Percentiles rank a stretch among this genome's conserved stretches.
phyloP scores from a whole-genome alignment of 2,329 filamentous ascomycete genomes.

The Neonectria sp. region DNA sequence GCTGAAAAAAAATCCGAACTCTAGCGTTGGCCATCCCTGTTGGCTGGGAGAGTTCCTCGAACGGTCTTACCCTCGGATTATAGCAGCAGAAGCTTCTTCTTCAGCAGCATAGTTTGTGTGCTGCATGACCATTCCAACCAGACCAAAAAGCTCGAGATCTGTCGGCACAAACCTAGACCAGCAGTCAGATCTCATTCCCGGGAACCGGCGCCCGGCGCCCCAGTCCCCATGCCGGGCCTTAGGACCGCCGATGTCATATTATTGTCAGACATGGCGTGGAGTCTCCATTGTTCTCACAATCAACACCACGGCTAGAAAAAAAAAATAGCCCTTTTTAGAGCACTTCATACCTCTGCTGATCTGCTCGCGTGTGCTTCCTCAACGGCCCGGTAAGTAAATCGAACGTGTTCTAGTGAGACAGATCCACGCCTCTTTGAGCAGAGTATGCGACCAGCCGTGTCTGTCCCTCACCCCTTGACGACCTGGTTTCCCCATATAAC shows the following conservation, averaged over 20 bases:
- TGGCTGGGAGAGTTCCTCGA: conserved; percentile 6
- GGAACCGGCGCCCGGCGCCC: conserved; percentile 2
- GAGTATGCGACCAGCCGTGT: neutral
- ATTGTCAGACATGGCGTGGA: conserved; percentile 38
- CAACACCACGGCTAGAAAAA: conserved; percentile 4
- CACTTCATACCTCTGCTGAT: conserved; percentile 1
- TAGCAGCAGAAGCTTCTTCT: too few species aligned
- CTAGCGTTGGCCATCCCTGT: conserved; percentile 22
- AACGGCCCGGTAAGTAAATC: conserved; percentile 16
- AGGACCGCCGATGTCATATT: conserved; percentile 16
- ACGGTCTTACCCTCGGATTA: neutral
- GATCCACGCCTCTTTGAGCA: neutral
- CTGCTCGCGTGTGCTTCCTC: conserved; percentile 7
- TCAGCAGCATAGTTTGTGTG: conserved; percentile 20
- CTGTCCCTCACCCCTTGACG: conserved; percentile 14
- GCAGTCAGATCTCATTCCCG: conserved; percentile 33
- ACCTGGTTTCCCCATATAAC: conserved; percentile 20
- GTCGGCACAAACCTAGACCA: conserved; percentile 14
- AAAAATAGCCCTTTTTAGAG: neutral
- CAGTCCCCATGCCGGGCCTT: conserved; percentile 22
- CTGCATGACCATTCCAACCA: neutral
- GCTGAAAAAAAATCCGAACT: conserved; percentile 24
- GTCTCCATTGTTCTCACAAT: conserved; percentile 24
- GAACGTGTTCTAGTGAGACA: conserved; percentile 22
- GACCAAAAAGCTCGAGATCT: conserved; percentile 18